Evolutionary conservation across 345 rosid genomes (phyloP).

Genomic region (Ceriops decandra): DNA sequence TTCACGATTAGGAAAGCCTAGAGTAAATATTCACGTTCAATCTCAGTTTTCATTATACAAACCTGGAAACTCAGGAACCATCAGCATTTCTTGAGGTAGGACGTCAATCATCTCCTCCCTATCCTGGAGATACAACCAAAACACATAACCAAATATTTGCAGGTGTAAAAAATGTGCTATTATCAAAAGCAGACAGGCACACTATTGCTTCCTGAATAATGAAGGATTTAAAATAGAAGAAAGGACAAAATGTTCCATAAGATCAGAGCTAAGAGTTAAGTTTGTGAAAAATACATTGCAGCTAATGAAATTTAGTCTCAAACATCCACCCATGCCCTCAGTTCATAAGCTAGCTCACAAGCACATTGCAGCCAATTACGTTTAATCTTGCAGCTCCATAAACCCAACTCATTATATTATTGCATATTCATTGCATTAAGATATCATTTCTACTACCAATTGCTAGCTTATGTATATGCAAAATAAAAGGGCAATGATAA

Average conservation of each 20-base stretch:
- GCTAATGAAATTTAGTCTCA: too few species aligned
- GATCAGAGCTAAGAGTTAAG: neutral
- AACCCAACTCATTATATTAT: neutral
- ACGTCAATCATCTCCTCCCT: constrained; percentile 55
- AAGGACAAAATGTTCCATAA: neutral
- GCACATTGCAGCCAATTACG: neutral
- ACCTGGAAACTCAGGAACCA: constrained; percentile 73
- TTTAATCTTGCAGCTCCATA: neutral
- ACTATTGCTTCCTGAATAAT: too few species aligned
- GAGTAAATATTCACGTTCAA: constrained; percentile 13
- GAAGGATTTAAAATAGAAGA: neutral
- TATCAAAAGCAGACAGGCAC: neutral
- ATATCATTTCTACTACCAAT: neutral
- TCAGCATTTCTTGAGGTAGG: constrained; percentile 48
- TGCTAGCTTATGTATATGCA: neutral
- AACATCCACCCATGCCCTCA: too few species aligned
- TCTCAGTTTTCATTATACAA: constrained; percentile 7
- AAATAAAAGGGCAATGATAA: neutral
- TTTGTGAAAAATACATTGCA: too few species aligned
- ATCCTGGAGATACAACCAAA: constrained; percentile 48
- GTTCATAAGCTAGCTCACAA: neutral
- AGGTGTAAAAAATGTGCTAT: neutral
- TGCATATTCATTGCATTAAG: neutral
- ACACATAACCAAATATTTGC: neutral
- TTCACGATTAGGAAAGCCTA: constrained; percentile 10